phyloP scores from a whole-genome alignment of 129 eudicot species.

The Saposhnikovia divaricata region DNA sequence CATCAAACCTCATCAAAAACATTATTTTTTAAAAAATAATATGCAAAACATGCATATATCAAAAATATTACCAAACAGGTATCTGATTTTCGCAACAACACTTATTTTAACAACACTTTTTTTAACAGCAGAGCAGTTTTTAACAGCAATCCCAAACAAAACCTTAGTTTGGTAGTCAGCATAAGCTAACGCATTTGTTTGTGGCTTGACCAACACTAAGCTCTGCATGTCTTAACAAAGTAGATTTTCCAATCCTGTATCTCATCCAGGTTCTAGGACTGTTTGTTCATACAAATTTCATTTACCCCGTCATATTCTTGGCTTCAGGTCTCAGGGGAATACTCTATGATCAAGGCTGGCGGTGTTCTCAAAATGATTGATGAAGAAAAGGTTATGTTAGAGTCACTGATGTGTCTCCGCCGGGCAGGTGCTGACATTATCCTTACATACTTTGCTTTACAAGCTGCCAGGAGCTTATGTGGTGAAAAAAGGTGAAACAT shows the following conservation, averaged over 20 bases:
- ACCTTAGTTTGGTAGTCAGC: neutral
- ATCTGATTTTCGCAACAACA: no score
- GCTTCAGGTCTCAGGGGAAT: constrained; percentile 72
- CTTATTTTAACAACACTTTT: no score
- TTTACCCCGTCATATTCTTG: neutral
- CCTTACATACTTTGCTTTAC: constrained; percentile 58
- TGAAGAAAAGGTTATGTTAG: constrained; percentile 88
- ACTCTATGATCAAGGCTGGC: constrained; percentile 96
- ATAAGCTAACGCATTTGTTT: neutral
- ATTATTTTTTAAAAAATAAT: no score
- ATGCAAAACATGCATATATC: no score
- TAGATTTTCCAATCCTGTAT: neutral
- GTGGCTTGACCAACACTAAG: neutral
- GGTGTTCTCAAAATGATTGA: constrained; percentile 90
- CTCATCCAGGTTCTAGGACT: neutral
- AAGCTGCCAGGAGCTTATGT: constrained; percentile 48
- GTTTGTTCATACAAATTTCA: neutral
- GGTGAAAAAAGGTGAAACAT: constrained; percentile 41
- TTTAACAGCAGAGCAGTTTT: no score
- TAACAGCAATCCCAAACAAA: no score
- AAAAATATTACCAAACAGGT: no score
- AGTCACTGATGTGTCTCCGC: constrained; percentile 82
- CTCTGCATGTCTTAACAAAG: neutral
- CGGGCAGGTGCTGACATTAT: constrained; percentile 75
- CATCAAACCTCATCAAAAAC: no score